These are phyloP conservation scores for Arachis hypogaea DNA, from an alignment of 306 rosid species.

Conservation along the genomic window DNA sequence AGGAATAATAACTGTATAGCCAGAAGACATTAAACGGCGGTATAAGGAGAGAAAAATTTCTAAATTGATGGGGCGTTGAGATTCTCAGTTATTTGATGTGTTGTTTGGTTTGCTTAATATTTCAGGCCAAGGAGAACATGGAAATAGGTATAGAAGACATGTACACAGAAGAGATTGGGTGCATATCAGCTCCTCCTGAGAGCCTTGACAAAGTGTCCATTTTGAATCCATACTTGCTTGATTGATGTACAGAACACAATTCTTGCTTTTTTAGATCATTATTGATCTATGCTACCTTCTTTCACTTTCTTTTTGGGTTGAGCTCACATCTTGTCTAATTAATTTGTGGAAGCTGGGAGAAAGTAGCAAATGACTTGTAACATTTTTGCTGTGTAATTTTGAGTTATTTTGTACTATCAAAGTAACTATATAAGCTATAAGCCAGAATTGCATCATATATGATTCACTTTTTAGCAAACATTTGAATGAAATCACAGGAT, in stretches of 20 bases:
- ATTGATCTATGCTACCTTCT: conserved; percentile 40
- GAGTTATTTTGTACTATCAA: conserved; percentile 25
- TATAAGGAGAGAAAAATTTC: conserved; percentile 34
- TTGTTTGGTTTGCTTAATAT: conserved; percentile 46
- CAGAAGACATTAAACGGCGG: conserved; percentile 30
- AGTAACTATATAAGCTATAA: conserved; percentile 34
- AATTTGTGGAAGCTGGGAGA: conserved; percentile 23
- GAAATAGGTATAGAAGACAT: conserved; percentile 57
- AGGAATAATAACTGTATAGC: conserved; percentile 17
- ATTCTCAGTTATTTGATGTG: conserved; percentile 40
- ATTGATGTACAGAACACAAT: conserved; percentile 60
- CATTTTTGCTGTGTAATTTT: conserved; percentile 47
- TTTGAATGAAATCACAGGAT: conserved; percentile 14
- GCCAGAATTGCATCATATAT: neutral
- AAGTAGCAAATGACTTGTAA: conserved; percentile 41
- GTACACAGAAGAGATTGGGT: conserved; percentile 31
- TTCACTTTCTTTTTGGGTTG: conserved; percentile 14
- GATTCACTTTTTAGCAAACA: conserved; percentile 13
- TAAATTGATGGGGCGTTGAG: conserved; percentile 28
- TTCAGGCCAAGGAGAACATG: conserved; percentile 95
- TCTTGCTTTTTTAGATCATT: conserved; percentile 43
- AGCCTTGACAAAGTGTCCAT: conserved; percentile 44
- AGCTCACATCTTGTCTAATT: conserved; percentile 20
- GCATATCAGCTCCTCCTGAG: conserved; percentile 43
- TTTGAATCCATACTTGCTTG: conserved; percentile 34